Base-by-base conservation (phyloP, 1,284 basidiomycete genomes). In the Melampsora abietis-canadensis region DNA sequence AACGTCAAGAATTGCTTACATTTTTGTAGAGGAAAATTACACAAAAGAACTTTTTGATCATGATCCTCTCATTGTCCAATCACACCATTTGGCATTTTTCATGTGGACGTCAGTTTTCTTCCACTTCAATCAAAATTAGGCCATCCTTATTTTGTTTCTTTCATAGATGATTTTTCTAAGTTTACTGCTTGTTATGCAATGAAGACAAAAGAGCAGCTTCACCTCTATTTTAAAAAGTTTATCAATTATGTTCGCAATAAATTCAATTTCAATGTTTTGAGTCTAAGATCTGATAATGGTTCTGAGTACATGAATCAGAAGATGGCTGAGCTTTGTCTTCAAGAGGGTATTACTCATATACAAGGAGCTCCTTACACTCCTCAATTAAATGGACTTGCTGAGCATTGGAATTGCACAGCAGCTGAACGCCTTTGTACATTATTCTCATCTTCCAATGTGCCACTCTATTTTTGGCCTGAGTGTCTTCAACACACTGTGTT, bases 221-320 rank as follows among this genome's bases (percentile, higher is more conserved):
- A 57, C 48, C 10, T 30, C 19, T 76, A 81, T 7, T 82, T 85
- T 76, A 78, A 79, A 62, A 51, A 75, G 2, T 84, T 80, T 77
- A 12, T 51, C 14, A 51, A 51, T 12, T 51, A 4, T 21, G 14
- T 51, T 2, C 4, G 2, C 3, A 2, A 4, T 14, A 51, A 17
- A 19, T 51, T 51, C 4, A 51, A 51, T 51, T 5, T 3, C 3
- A 19, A 17, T 51, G 48, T 51, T 19, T 12, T 51, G 4, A 19
- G 17, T 17, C 12, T 51, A 21, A 3, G 48, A 21, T 31, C 46
- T 19, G 69, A 72, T 44, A 70, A 70, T 37, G 65, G 65, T 51
- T 8, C 44, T 17, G 65, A 66, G 30, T 66, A 24, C 19, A 34
- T 64, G 7, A 72, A 64, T n/a, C 27, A 37, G 0, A 30, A 19